Conservation (phyloP, 805 yeast genomes). For the Teunomyces stri region DNA sequence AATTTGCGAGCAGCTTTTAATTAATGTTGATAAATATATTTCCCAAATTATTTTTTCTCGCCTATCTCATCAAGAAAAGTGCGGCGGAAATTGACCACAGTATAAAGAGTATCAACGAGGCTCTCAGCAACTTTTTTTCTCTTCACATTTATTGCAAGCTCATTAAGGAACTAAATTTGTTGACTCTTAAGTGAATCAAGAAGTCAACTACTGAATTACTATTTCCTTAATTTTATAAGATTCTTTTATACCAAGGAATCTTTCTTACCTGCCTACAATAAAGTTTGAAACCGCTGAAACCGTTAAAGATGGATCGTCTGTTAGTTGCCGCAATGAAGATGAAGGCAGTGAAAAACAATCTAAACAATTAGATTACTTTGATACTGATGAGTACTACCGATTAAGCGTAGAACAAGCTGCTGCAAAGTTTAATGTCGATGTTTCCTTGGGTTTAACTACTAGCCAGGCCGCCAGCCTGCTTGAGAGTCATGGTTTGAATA, state of each 20-base stretch:
- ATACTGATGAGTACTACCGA: slow-evolving; percentile 13
- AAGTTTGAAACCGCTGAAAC: slow-evolving; percentile 4
- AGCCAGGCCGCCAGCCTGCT: slow-evolving; percentile 2
- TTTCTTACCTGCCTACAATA: slow-evolving; percentile 1
- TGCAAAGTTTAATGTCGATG: slow-evolving; percentile 13
- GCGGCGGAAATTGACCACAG: neutral
- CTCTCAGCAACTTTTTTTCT: neutral
- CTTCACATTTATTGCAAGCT: neutral
- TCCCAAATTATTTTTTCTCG: neutral
- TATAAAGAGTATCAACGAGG: neutral
- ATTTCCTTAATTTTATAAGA: neutral
- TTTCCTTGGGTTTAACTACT: slow-evolving; percentile 13
- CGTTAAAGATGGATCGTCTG: slow-evolving; percentile 10
- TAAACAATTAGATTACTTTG: slow-evolving; percentile 4
- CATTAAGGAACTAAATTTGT: neutral
- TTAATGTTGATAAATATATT: too few relatives aligned
- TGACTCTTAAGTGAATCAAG: neutral
- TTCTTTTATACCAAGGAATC: neutral
- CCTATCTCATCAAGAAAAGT: neutral
- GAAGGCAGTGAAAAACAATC: slow-evolving; percentile 16
- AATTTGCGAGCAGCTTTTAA: neutral
- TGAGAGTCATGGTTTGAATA: slow-evolving; percentile 16
- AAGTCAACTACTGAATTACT: neutral
- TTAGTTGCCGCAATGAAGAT: slow-evolving; percentile 14
- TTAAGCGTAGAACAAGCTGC: slow-evolving; percentile 16